A percentile compares a stretch with the other conserved stretches of the same genome.
Conservation (phyloP, 1,284 basidiomycete genomes). For the Ustilago vetiveriae region DNA sequence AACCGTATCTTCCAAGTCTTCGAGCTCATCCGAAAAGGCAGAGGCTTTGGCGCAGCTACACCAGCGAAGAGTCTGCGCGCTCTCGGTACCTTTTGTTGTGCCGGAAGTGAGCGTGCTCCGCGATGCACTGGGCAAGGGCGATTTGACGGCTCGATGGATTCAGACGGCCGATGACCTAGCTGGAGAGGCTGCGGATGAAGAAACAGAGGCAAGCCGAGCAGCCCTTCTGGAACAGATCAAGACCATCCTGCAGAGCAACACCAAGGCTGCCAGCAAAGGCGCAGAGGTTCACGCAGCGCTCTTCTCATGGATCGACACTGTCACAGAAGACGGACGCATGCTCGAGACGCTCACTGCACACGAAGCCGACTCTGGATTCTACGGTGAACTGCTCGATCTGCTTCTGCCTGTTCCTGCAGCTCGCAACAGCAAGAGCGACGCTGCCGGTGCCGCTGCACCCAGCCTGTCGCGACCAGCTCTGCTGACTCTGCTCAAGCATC, state of each 20-base stretch:
- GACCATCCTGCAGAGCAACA: conserved; percentile 5
- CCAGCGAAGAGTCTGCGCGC: conserved; percentile 35
- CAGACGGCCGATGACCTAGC: background rate
- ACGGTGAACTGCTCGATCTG: conserved; percentile 20
- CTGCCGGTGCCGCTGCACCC: background rate
- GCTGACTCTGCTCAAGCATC: conserved; percentile 18
- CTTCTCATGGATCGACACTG: conserved; percentile 13
- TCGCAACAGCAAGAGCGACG: conserved; percentile 17
- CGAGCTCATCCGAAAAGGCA: conserved; percentile 19
- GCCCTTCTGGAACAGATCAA: conserved; percentile 24
- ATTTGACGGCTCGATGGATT: conserved; percentile 36
- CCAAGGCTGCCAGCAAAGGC: conserved; percentile 2
- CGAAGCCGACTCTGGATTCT: conserved; percentile 28
- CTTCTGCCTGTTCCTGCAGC: conserved; percentile 18
- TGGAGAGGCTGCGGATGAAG: background rate
- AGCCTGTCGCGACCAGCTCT: conserved; percentile 16
- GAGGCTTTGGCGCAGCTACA: conserved; percentile 27
- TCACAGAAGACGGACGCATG: conserved; percentile 30
- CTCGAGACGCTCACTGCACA: conserved; percentile 30
- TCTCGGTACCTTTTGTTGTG: conserved; percentile 30
- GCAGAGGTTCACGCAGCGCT: conserved; percentile 14
- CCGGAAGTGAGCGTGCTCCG: conserved; percentile 41
- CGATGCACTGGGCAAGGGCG: conserved; percentile 44
- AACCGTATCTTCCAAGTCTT: conserved; percentile 8
- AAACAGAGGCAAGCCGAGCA: conserved; percentile 8